Base-by-base conservation (phyloP, 2,329 filamentous ascomycete genomes). In the Canariomyces notabilis region DNA sequence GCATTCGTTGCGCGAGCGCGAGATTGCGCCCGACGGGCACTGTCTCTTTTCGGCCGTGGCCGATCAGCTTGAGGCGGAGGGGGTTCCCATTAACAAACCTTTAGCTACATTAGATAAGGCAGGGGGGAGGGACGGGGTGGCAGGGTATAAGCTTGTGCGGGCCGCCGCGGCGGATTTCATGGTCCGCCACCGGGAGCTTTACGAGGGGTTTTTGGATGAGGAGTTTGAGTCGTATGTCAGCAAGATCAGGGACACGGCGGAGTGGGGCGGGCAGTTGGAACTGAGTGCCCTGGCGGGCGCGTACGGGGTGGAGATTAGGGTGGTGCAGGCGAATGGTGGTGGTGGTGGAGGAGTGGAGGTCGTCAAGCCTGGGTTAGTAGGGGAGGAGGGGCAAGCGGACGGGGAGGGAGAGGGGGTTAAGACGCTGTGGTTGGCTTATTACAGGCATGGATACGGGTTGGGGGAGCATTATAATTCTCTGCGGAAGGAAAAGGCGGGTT, bases 401-500 rank as follows among this genome's bases (percentile, higher is more conserved):
- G 72, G 69, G 55, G 77, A 77, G 56, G 9, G 64, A 56, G 14
- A 62, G 66, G 23, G 68, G 66, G 4, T 69, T 55, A 77, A 77
- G 57, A 79, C 79, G 55, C 76, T 95, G 41, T 97, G 93, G 91
- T 66, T 98, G 66, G 91, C 89, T 29, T 98, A 97, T 67, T 97
- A 97, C 67, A 78, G 87, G 59, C 89, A 96, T 70, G 88, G 87
- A 39, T 97, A 94, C 65, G 91, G 91, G 1, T 71, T 98, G 40
- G 93, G 93, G 11, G 93, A 97, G 71, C 93, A 98, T 69, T 98
- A 98, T 68, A 98, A 98, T 64, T 95, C 90, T 43, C 67, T 98
- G 63, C 67, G 79, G 57, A 56, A 44, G n/a, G n/a, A n/a, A n/a
- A n/a, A n/a, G 48, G 36, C 20, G 31, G 37, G 14, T 22, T 20